Evolutionary conservation across 2,329 filamentous ascomycete genomes (phyloP).

Genomic region (Xylariaceae sp.): DNA sequence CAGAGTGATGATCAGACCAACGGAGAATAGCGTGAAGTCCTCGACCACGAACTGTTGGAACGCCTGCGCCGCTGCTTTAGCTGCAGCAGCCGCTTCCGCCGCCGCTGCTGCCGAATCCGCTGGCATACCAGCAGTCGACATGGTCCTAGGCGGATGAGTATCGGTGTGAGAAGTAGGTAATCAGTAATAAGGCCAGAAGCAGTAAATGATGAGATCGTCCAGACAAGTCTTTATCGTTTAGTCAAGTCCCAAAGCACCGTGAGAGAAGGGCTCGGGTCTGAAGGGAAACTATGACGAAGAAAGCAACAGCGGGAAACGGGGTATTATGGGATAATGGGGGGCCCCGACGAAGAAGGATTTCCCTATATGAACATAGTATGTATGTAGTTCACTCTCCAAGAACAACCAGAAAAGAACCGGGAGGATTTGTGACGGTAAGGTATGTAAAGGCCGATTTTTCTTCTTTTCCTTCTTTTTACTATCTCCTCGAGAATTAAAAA

Average conservation of each 20-base stretch:
- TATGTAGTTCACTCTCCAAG: not conserved
- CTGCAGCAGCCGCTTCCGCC: not conserved
- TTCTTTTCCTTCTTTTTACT: not conserved
- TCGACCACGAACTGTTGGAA: conserved; percentile 15
- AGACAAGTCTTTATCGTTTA: not conserved
- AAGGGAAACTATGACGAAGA: not conserved
- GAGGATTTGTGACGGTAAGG: too few relatives aligned
- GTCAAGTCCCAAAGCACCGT: not conserved
- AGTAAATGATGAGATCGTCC: not conserved
- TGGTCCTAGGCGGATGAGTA: not conserved
- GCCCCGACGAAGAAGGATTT: not conserved
- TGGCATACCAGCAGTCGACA: not conserved
- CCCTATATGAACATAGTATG: not conserved
- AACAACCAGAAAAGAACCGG: not conserved
- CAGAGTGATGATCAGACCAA: conserved; percentile 16
- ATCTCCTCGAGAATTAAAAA: not conserved
- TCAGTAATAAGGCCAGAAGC: not conserved
- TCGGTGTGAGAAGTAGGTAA: not conserved
- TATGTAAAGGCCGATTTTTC: not conserved
- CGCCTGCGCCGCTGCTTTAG: conserved; percentile 4
- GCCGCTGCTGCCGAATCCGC: conserved; percentile 3
- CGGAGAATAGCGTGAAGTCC: conserved; percentile 17
- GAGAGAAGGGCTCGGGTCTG: too few relatives aligned
- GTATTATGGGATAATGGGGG: not conserved
- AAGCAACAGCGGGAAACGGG: not conserved